Base-by-base conservation (phyloP, 768 basidiomycete species). In the Auricularia sp. region DNA sequence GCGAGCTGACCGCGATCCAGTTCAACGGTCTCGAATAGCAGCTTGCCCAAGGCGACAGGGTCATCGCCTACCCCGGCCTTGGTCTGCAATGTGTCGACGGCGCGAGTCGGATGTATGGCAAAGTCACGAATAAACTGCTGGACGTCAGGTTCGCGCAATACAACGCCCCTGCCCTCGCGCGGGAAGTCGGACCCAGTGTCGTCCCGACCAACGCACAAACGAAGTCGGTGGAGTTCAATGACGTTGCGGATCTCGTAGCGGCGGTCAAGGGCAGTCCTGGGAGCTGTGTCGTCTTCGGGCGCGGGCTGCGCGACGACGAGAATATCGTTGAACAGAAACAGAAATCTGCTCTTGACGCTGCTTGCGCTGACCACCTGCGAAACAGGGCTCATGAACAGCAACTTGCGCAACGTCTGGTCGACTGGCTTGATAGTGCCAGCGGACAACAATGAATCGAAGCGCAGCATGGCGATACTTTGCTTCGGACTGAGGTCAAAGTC, bases 301-400 rank as follows among this genome's bases (percentile, higher is more conserved):
- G 94, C 80, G 13, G 94, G 94, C 74, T 98, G 98, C 47, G 95
- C 89, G 68, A 98, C 85, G 74, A 98, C 83, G 64, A 98, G 84
- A 63, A 98, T 83, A 74, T 99, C 97, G 74, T 80, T 93, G 82
- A 99, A 99, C n/a, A 98, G 82, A 79, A 98, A 95, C 10, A 98
- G 83, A 77, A 93, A 92, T 11, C 97, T 87, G 71, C 98, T 94
- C 75, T 98, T 98, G 74, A 94, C 90, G 0, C 91, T 94, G 75
- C 96, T 89, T 51, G 87, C 82, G 75, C 97, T 94, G 69, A 93
- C 93, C 14, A 98, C 93, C 76, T 99, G 97, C 4, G 96, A 79
- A 6, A 96, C 90, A 1, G 94, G 89, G 2, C 90, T 89, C 1
- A 90, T 88, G 51, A 95, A 78, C 16, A 97, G 77, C 47, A 98